phyloP scores from a whole-genome alignment of 2,329 filamentous ascomycete species.

The Rhynchosporium agropyri region DNA sequence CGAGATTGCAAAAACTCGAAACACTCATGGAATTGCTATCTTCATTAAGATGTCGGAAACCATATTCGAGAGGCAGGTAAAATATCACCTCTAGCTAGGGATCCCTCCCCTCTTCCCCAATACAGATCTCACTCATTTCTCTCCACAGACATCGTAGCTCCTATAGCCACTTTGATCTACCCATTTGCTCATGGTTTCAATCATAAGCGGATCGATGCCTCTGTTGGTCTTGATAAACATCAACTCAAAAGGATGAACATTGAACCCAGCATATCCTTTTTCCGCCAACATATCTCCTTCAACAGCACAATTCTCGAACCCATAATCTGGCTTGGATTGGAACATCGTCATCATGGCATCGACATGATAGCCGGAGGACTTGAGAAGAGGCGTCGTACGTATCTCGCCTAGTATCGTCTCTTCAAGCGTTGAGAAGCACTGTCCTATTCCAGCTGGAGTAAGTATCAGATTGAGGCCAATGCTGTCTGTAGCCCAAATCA shows the following conservation, averaged over 20 bases:
- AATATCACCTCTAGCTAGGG: too few species aligned
- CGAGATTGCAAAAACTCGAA: too few species aligned
- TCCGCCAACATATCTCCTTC: constrained; percentile 22
- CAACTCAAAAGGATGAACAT: constrained; percentile 24
- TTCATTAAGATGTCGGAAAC: too few species aligned
- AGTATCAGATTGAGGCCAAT: constrained; percentile 28
- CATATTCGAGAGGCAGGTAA: too few species aligned
- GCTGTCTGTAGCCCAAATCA: constrained; percentile 34
- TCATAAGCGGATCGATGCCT: constrained; percentile 28
- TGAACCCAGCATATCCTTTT: constrained; percentile 17
- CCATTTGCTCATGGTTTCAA: constrained; percentile 34
- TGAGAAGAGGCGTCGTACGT: constrained; percentile 20
- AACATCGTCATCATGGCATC: constrained; percentile 17
- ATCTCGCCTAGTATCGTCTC: constrained; percentile 17
- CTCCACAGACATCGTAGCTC: constrained; percentile 30
- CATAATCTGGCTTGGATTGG: constrained; percentile 9
- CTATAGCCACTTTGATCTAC: constrained; percentile 29
- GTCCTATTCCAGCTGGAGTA: constrained; percentile 19
- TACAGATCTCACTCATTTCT: background rate
- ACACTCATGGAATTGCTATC: too few species aligned
- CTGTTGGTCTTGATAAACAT: constrained; percentile 27
- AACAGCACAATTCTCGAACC: constrained; percentile 9
- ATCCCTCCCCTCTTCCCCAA: background rate
- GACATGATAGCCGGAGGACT: constrained; percentile 29
- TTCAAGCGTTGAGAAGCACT: constrained; percentile 15